Evolutionary conservation across 768 basidiomycete species (phyloP), one percentile per base, ranked within the genome.

Genomic region (Cystofilobasidium macerans): DNA sequence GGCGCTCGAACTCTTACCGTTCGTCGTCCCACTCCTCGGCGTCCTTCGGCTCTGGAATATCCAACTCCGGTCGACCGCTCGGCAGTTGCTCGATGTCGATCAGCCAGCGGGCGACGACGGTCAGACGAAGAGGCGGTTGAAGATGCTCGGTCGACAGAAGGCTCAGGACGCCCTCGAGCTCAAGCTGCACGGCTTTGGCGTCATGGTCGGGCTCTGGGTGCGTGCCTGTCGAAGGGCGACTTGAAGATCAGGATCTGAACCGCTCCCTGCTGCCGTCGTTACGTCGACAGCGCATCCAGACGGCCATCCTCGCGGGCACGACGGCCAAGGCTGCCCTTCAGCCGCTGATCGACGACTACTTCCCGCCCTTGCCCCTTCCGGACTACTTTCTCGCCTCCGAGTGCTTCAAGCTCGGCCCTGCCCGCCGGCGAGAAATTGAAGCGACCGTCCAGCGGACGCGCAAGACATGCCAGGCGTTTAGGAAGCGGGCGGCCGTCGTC

Each of bases 181-280:
- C 9, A 54, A 54, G 51, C 28, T 28, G 5, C 2, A 30, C 3
- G 51, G 51, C 18, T 54, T 54, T 20, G 26, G 51, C 12, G 32
- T 32, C 51, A 54, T 54, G 51, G 28, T 54, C 30, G 51, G 51
- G 13, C 51, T 54, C 51, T 54, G 51, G 51, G 51, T 54, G 30
- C 51, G 48, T 26, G 18, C 30, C 51, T n/a, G n/a, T n/a, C n/a
- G n/a, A n/a, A n/a, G n/a, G n/a, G 42, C 22, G 3, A 3, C 42
- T 42, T 20, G 14, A 4, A 4, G 16, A 13, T 42, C 42, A 18
- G 9, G 42, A 8, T 42, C 42, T 42, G 42, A 42, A 4, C 9
- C 42, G 42, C 7, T 3, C 42, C 36, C 8, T 38, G 42, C 16
- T 42, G 7, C 13, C 42, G 16, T 20, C 42, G 14, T 8, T 14